Evolutionary conservation across 805 yeast genomes (phyloP), one percentile per base, ranked within the genome.

Genomic region (Wickerhamiella galacta): DNA sequence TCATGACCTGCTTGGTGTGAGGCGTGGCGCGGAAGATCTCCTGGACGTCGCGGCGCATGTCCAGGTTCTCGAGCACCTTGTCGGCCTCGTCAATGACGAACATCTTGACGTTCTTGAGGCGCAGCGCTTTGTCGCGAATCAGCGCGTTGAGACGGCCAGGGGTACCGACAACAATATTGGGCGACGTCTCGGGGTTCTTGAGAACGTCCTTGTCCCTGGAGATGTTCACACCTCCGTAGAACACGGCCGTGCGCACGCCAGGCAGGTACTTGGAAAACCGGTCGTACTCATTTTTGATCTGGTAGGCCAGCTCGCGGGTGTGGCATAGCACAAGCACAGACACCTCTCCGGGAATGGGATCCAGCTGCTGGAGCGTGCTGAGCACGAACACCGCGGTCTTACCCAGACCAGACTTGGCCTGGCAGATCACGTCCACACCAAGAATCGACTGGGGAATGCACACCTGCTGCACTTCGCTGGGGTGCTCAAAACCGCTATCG

Each of bases 361-460:
- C 96, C 52, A 87, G 68, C 64, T 87, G 95, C 63, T 87, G 96
- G 54, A 87, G 69, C 41, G 98, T 87, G 17, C 95, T 80, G 51
- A 87, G 68, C 39, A 87, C 96, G 49, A 87, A 87, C 36, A 87
- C 96, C 29, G 98, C 98, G 39, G 98, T 87, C 60, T 87, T 87
- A 75, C 98, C 98, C 47, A 90, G 69, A 78, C 98, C 98, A 30
- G 98, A 90, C 66, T 90, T 87, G 60, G 98, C 98, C 68, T 87
- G 98, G 66, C 98, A 90, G 46, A 87, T 64, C 38, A 87, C 96
- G 56, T 87, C 98, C 41, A 94, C 87, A 54, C 96, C 98, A 48
- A 87, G 77, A 53, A 87, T 82, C 36, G 95, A 80, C 64, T 90
- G 96, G 35, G 98, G 98, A 52, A 87, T 90, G 61, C 95, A 81